phyloP scores from a whole-genome alignment of 2,329 filamentous ascomycete genomes.

The Penicillium frequentans region DNA sequence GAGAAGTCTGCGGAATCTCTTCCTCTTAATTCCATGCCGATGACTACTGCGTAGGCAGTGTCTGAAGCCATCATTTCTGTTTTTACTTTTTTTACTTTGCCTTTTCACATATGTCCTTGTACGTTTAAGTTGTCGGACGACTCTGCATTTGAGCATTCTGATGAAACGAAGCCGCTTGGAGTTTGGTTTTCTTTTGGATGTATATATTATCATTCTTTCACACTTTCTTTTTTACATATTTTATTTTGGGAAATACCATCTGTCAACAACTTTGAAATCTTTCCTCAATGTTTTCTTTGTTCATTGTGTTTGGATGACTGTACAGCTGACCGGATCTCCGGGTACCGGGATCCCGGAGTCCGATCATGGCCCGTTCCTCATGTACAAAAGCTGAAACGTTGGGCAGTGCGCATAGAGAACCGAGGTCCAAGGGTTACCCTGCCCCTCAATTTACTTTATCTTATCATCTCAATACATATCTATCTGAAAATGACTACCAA shows the following conservation, averaged over 20 bases:
- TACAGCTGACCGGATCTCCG: not conserved
- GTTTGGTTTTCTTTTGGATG: not conserved
- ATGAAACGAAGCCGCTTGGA: not conserved
- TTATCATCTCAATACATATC: not conserved
- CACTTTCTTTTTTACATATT: not conserved
- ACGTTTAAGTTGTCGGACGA: not conserved
- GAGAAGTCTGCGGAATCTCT: constrained; percentile 31
- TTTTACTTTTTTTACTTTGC: not conserved
- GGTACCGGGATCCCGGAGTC: not conserved
- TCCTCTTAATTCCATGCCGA: constrained; percentile 1
- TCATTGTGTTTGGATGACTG: not conserved
- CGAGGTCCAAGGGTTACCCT: not conserved
- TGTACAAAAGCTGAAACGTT: not conserved
- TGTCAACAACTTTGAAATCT: not conserved
- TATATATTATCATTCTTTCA: not conserved
- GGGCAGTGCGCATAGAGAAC: not conserved
- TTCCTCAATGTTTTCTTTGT: not conserved
- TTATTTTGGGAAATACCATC: not conserved
- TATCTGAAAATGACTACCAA: not conserved
- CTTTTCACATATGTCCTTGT: not conserved
- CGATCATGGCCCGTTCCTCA: not conserved
- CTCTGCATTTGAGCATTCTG: not conserved
- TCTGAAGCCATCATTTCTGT: not conserved
- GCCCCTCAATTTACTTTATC: not conserved
- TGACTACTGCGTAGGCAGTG: not conserved